These are phyloP conservation scores for Chondrus crispus DNA, from an alignment of 23 red algal genomes.

Conservation along the genomic window DNA sequence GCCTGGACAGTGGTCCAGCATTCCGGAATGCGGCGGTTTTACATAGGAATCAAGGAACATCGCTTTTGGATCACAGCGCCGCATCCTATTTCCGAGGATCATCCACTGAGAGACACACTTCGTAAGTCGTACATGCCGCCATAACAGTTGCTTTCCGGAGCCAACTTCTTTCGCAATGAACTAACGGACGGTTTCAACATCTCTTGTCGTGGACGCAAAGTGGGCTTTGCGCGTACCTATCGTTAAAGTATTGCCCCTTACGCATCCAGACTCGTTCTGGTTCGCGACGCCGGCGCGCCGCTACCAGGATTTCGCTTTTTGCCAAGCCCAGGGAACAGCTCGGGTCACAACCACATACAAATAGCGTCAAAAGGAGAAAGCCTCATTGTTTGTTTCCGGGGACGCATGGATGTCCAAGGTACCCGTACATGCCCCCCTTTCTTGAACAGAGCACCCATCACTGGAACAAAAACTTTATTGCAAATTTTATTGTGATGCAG, in stretches of 20 bases:
- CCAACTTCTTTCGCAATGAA: no score
- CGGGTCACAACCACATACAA: background rate
- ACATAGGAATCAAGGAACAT: background rate
- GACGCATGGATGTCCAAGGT: background rate
- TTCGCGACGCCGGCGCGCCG: background rate
- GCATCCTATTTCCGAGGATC: no score
- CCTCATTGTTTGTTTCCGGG: background rate
- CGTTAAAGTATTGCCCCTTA: background rate
- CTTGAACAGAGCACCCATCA: no score
- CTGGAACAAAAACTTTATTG: no score
- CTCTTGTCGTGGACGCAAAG: no score
- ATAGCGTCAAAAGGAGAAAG: background rate
- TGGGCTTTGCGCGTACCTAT: background rate
- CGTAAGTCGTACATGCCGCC: no score
- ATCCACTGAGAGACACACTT: no score
- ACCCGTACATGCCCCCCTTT: no score
- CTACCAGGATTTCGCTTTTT: background rate
- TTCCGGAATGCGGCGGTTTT: constrained; percentile 11
- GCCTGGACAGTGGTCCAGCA: background rate
- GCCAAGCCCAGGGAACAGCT: background rate
- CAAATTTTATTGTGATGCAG: no score
- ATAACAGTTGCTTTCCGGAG: no score
- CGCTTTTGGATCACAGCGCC: no score
- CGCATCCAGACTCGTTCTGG: background rate
- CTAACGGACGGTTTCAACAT: no score